These are phyloP conservation scores for Agarophyton chilense DNA, from an alignment of 23 red algal species.

Conservation along the genomic window DNA sequence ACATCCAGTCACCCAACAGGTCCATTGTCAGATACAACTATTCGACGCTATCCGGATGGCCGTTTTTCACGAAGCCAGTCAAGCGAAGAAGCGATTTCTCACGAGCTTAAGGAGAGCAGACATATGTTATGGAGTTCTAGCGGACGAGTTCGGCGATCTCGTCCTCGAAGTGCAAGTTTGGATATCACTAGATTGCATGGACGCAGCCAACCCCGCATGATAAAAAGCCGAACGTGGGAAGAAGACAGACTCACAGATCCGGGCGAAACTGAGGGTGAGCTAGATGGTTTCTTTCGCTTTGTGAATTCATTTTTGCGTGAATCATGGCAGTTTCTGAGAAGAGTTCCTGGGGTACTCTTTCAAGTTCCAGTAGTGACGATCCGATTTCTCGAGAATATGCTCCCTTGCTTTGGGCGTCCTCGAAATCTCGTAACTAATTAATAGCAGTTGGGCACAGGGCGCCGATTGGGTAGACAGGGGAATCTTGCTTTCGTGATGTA, in stretches of 20 bases:
- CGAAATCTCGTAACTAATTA: neutral
- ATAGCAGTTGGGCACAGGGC: neutral
- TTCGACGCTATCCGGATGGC: neutral
- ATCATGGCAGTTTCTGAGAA: neutral
- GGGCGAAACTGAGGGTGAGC: neutral
- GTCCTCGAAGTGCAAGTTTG: neutral
- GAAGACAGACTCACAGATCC: neutral
- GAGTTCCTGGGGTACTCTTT: neutral
- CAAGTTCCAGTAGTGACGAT: neutral
- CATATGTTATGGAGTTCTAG: slow-evolving; percentile 3
- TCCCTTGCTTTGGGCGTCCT: slow-evolving; percentile 22
- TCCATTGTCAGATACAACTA: neutral
- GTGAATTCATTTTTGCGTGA: neutral
- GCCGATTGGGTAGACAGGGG: neutral
- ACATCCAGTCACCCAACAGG: neutral
- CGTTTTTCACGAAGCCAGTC: neutral
- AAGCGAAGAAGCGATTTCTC: neutral
- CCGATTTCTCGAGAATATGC: neutral
- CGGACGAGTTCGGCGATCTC: neutral
- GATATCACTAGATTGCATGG: neutral
- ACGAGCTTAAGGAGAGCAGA: neutral
- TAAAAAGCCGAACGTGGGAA: neutral
- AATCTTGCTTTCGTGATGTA: too few relatives aligned
- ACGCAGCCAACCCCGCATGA: neutral
- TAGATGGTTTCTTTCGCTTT: slow-evolving; percentile 36